Evolutionary conservation across 2,329 filamentous ascomycete genomes (phyloP).

Genomic region (Hortaea sp.): DNA sequence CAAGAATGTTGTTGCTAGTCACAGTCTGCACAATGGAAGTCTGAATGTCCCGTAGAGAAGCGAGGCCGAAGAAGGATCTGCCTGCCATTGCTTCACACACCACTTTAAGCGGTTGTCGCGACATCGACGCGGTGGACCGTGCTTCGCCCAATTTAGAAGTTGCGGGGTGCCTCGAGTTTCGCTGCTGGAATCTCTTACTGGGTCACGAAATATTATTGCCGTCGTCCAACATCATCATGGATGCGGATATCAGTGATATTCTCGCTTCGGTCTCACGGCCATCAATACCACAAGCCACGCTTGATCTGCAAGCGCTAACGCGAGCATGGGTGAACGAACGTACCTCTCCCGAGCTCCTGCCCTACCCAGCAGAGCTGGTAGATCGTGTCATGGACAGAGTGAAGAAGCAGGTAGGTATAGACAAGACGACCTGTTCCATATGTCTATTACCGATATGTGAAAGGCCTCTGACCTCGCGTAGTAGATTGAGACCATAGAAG

Average conservation of each 20-base stretch:
- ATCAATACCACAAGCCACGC: conserved; percentile 45
- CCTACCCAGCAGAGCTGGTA: conserved; percentile 67
- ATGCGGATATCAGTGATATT: conserved; percentile 40
- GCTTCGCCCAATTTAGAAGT: neutral
- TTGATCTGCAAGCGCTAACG: conserved; percentile 80
- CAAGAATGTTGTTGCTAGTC: no score
- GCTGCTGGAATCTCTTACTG: neutral
- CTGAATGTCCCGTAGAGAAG: no score
- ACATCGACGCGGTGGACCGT: neutral
- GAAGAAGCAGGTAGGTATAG: conserved; percentile 13
- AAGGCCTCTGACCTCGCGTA: neutral
- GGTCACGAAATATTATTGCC: neutral
- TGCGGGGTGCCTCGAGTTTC: neutral
- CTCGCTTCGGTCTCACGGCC: conserved; percentile 39
- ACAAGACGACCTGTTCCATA: no score
- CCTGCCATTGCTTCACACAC: no score
- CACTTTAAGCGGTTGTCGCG: neutral
- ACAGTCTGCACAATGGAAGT: no score
- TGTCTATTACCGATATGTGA: no score
- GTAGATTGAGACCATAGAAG: conserved; percentile 32
- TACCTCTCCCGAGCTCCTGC: conserved; percentile 77
- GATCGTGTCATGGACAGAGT: conserved; percentile 63
- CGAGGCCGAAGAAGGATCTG: no score
- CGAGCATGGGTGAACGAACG: conserved; percentile 90
- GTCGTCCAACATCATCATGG: conserved; percentile 10